Evolutionary conservation across 108 stramenopile species (phyloP), one percentile per base, ranked within the genome.

Genomic region (Cyclotella choctawhatcheeana): DNA sequence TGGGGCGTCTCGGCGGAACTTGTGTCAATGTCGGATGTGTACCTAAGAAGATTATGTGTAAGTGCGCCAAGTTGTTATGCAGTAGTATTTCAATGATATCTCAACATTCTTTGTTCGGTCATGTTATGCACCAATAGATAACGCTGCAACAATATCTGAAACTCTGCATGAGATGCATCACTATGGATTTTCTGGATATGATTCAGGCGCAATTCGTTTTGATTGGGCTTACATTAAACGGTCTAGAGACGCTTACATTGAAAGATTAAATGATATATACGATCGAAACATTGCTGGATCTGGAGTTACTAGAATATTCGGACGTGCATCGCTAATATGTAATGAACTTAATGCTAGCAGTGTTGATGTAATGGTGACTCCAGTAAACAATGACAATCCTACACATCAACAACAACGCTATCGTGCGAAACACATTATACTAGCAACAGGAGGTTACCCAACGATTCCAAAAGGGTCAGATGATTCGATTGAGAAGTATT

Each of bases 1-100:
- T 69, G 37, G 87, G 82, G 5, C 64, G 84, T 33, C 61, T 97
- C 63, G 98, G 98, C 6, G 97, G 98, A 29, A 98, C 98, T 25
- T 98, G 98, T 65, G 98, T 98, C 65, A 98, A 98, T 77, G 97
- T 98, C 0, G 98, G 97, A 5, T 98, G 98, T 81, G 93, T 96
- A 0, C 96, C 96, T 17, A 96, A 96, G 69, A 84, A 84, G 48
- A 76, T 80, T 1, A 80, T 74, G 79, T 80, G 76, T 77, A 43
- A 69, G 75, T 61, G 25, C 16, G 24, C 24, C 13, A 20, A 22
- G 24, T 18, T 10, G 37, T 44, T 55, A 12, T 1, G 0, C 31
- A 0, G 5, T 56, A 0, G 10, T 56, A 12, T 56, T 56, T 12
- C 29, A 1, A 1, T 56, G 27, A 56, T 12, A 56, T 6, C 44